These are phyloP conservation scores for Euphorbia schlechtendalii DNA, from an alignment of 441 rosid species.

Conservation along the genomic window DNA sequence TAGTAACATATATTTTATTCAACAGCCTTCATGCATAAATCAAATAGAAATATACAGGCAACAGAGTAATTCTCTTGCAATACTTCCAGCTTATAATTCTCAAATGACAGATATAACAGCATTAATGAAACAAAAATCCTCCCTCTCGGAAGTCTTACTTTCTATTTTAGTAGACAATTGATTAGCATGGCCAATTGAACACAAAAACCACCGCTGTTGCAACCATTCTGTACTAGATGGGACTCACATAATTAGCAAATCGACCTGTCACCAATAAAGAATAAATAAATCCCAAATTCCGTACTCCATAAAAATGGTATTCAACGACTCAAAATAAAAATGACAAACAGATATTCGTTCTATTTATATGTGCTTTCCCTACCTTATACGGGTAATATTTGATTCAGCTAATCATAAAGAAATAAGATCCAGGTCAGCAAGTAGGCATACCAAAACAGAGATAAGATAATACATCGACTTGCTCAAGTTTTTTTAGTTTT, in stretches of 20 bases:
- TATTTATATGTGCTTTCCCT: neutral
- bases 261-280: slow-evolving; percentile 39
- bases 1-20: too few species aligned
- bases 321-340: neutral
- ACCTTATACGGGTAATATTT: neutral
- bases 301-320: neutral
- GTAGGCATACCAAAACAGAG: neutral
- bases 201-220: neutral
- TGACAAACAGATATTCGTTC: neutral
- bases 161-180: slow-evolving; percentile 8
- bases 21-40: too few species aligned
- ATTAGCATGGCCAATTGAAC: slow-evolving; percentile 12
- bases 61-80: neutral
- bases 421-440: neutral
- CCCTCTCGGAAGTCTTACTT: slow-evolving; percentile 16
- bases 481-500: neutral
- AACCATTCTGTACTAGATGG: slow-evolving; percentile 40
- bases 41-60: too few species aligned
- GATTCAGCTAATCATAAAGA: neutral
- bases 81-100: slow-evolving; percentile 1
- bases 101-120: neutral
- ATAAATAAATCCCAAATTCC: neutral
- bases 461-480: neutral
- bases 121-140: neutral
- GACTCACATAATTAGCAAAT: slow-evolving; percentile 71